Evolutionary conservation across 768 basidiomycete species (phyloP), one percentile per base, ranked within the genome.

Genomic region (Clavulina sp.): DNA sequence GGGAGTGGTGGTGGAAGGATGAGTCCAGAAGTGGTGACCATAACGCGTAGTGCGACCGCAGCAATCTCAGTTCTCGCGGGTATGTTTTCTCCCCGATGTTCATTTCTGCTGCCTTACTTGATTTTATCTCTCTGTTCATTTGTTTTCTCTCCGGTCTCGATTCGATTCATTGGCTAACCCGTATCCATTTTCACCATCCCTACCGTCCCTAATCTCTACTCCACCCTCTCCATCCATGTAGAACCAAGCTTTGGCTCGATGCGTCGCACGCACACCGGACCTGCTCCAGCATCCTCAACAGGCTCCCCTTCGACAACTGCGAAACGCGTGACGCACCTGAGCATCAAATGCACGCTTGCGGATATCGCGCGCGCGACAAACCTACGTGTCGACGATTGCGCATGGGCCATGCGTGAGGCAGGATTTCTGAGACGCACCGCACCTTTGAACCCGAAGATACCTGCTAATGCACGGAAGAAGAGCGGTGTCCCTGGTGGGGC

Each of bases 361-460:
- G 79, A 85, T 32, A 76, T 96, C 52, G 81, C 88, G 1, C 69
- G 70, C 18, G 84, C 81, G 28, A 86, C 86, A 44, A 81, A 84
- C 64, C 68, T 97, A 50, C 75, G 85, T 1, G 63, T 79, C 0
- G 87, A 95, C 51, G 93, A 97, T 62, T 77, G 80, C 0, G 82
- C 87, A 0, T 91, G 87, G 65, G 87, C 91, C 2, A 64, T 97
- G 57, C 81, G 84, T 52, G 88, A 92, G 61, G 81, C 84, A 54
- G 88, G 89, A 28, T 64, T 96, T 50, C 70, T 95, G 18, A 67
- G 64, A 50, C 67, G 71, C 36, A n/a, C n/a, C n/a, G n/a, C 62
- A 74, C 49, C 65, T 68, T 47, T 53, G 53, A 44, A 49, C 32
- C 19, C n/a, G 13, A 34, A 28, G 46, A 26, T 24, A 31, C 23